A percentile compares a stretch with the other conserved stretches of the same genome.
These are phyloP conservation scores for Lentinula novae-zelandiae DNA, from an alignment of 1,284 basidiomycete species.

Conservation along the genomic window DNA sequence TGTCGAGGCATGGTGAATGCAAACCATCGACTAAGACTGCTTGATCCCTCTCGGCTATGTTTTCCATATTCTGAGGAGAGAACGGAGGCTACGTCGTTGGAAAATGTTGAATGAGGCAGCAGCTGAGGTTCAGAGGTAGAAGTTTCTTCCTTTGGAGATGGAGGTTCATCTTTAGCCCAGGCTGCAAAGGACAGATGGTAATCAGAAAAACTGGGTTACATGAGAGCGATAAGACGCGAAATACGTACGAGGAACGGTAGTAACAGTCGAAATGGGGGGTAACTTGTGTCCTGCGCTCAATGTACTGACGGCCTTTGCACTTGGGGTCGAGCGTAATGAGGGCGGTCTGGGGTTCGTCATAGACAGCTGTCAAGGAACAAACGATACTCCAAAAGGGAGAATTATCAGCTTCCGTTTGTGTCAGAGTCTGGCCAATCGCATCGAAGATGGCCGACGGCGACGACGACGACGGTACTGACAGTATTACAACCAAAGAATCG, in stretches of 20 bases:
- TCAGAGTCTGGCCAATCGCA: neutral
- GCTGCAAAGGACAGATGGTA: constrained; percentile 37
- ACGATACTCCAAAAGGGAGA: neutral
- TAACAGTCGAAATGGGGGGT: constrained; percentile 47
- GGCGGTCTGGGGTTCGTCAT: constrained; percentile 8
- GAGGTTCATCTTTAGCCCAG: constrained; percentile 79
- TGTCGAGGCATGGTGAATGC: constrained; percentile 53
- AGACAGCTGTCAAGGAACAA: neutral
- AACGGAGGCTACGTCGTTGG: constrained; percentile 48
- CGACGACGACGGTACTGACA: neutral
- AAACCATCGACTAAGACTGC: constrained; percentile 63
- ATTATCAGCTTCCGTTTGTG: neutral
- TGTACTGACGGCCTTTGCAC: constrained; percentile 25
- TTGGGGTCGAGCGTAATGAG: constrained; percentile 29
- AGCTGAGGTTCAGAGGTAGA: constrained; percentile 17
- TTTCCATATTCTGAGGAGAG: constrained; percentile 33
- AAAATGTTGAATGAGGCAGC: constrained; percentile 23
- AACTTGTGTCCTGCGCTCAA: constrained; percentile 21
- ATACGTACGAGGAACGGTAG: constrained; percentile 60
- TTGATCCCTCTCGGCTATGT: constrained; percentile 10
- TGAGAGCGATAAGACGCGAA: neutral
- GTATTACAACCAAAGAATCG: neutral
- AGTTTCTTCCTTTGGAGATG: constrained; percentile 57
- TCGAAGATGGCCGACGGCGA: neutral
- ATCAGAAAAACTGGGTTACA: constrained; percentile 15